These are phyloP conservation scores for Cucurbita argyrosperma DNA, from an alignment of 306 rosid genomes.

Conservation along the genomic window DNA sequence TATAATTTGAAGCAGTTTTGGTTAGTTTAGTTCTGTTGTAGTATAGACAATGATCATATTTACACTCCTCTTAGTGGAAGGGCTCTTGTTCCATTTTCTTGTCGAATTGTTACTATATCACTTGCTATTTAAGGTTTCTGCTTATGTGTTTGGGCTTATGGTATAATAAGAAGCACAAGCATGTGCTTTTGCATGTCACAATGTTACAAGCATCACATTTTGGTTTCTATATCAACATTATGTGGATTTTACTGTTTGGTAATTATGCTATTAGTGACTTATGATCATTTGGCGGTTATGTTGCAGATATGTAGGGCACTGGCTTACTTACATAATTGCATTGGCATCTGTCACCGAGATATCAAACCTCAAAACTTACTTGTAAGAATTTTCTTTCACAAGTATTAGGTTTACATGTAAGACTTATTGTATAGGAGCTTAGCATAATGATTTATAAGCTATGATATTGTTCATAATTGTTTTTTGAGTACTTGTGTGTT, in stretches of 20 bases:
- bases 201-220: neutral
- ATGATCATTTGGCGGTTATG: neutral
- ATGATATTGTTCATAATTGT: neutral
- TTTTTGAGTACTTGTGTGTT: neutral
- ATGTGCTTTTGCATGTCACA: neutral
- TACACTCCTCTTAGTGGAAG: neutral
- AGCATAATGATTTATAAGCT: neutral
- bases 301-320: conserved; percentile 95
- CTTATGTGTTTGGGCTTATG: neutral
- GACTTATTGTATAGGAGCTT: neutral
- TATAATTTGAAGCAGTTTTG: neutral
- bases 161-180: neutral
- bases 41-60: neutral
- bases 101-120: neutral
- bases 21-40: neutral
- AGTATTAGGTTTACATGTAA: neutral
- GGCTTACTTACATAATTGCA: conserved; percentile 90
- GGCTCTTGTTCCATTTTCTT: neutral
- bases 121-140: neutral
- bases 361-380: conserved; percentile 98
- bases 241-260: neutral
- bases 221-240: neutral
- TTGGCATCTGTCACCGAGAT: conserved; percentile 95
- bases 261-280: neutral
- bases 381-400: conserved; percentile 30